phyloP scores from a whole-genome alignment of 139 green algal species.

The Tetraselmis chui region DNA sequence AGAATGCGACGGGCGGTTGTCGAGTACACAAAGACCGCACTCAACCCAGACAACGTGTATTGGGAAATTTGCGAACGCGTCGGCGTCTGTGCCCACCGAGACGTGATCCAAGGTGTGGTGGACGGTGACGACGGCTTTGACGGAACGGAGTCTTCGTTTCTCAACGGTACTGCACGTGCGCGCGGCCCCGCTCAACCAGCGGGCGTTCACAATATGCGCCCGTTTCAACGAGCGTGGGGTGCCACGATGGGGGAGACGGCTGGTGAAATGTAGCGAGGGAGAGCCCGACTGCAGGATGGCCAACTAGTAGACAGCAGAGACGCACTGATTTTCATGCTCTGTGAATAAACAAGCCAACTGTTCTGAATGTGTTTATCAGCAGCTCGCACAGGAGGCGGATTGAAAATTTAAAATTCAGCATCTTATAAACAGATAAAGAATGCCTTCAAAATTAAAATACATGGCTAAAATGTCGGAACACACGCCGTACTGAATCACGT shows the following conservation, averaged over 20 bases:
- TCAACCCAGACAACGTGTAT: not conserved
- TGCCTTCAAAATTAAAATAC: too few species aligned
- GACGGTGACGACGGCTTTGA: not conserved
- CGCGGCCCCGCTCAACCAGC: not conserved
- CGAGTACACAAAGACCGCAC: not conserved
- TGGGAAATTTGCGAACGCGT: not conserved
- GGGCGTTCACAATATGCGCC: not conserved
- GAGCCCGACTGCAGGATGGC: too few species aligned
- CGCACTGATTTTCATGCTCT: too few species aligned
- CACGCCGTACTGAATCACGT: too few species aligned
- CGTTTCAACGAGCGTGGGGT: not conserved
- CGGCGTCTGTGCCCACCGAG: not conserved
- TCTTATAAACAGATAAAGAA: too few species aligned
- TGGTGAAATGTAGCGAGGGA: not conserved
- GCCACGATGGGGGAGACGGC: not conserved
- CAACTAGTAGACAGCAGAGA: too few species aligned
- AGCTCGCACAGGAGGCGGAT: too few species aligned
- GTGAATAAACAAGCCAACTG: too few species aligned
- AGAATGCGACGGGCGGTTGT: not conserved
- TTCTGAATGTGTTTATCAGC: too few species aligned
- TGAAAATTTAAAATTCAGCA: too few species aligned
- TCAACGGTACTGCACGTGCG: too few species aligned
- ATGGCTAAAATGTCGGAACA: too few species aligned
- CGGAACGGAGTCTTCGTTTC: not conserved
- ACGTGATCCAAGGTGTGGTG: not conserved